phyloP scores from a whole-genome alignment of 345 rosid species.

The Orychophragmus violaceus region DNA sequence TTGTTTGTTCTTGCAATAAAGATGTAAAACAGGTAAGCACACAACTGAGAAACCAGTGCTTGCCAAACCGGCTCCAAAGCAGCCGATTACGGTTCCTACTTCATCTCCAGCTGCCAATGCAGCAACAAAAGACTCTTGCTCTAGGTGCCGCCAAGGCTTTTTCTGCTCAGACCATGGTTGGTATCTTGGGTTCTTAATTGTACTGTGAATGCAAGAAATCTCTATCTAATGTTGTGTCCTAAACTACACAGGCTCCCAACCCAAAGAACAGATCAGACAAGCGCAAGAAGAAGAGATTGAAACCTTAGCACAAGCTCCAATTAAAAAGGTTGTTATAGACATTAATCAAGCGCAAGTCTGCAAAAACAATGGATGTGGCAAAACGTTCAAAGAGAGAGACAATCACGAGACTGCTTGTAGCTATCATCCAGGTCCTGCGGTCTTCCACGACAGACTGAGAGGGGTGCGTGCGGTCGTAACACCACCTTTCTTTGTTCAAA shows the following conservation, averaged over 20 bases:
- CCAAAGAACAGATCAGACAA: constrained; percentile 27
- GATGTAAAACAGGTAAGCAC: constrained; percentile 93
- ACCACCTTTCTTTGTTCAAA: neutral
- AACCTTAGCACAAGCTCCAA: constrained; percentile 19
- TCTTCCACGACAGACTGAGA: constrained; percentile 82
- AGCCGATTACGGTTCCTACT: constrained; percentile 30
- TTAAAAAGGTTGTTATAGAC: constrained; percentile 45
- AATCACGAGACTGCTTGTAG: constrained; percentile 76
- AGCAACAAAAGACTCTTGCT: constrained; percentile 57
- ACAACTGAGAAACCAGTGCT: constrained; percentile 80
- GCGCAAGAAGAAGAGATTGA: constrained; percentile 16
- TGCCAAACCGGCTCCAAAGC: constrained; percentile 42
- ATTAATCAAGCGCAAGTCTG: constrained; percentile 75
- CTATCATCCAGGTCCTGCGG: constrained; percentile 93
- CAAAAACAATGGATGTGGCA: constrained; percentile 78
- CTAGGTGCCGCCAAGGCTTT: constrained; percentile 91
- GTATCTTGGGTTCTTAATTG: no score
- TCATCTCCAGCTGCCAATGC: constrained; percentile 33
- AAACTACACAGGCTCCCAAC: constrained; percentile 53
- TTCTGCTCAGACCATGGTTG: constrained; percentile 96
- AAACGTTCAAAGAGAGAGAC: constrained; percentile 77
- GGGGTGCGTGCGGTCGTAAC: constrained; percentile 42
- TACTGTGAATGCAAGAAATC: neutral
- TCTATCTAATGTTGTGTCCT: neutral
- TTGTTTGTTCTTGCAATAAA: constrained; percentile 35